Conservation (phyloP, 495 filamentous ascomycete genomes). For the Lepraria neglecta region DNA sequence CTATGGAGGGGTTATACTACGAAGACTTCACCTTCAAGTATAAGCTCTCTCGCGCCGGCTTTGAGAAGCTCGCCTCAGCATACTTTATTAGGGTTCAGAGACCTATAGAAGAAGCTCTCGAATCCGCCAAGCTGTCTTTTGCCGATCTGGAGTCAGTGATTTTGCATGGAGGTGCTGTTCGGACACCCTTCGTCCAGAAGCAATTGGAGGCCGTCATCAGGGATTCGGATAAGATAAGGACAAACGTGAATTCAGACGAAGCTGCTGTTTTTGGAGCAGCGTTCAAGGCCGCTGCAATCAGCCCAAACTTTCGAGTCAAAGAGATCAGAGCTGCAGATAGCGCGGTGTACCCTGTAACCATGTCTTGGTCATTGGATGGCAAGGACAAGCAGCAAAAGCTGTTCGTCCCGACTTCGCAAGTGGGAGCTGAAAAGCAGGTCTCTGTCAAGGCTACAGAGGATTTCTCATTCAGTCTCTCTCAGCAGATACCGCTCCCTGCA, state of each 20-base stretch:
- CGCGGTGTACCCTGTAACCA: constrained; percentile 62
- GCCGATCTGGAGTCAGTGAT: constrained; percentile 83
- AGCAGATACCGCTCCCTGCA: constrained; percentile 49
- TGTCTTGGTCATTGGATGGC: constrained; percentile 57
- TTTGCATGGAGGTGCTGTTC: constrained; percentile 81
- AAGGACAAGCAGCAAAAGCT: constrained; percentile 67
- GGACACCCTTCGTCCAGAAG: constrained; percentile 92
- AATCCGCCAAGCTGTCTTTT: constrained; percentile 62
- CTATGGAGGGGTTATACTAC: constrained; percentile 76
- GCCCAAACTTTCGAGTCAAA: constrained; percentile 93
- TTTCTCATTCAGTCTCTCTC: constrained; percentile 73
- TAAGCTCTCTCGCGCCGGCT: constrained; percentile 73
- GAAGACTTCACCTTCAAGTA: constrained; percentile 91
- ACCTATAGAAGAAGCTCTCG: constrained; percentile 69
- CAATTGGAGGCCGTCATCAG: constrained; percentile 72
- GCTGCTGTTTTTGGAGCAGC: constrained; percentile 94
- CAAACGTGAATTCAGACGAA: constrained; percentile 96
- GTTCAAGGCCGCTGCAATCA: constrained; percentile 86
- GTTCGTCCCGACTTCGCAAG: constrained; percentile 69
- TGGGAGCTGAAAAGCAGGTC: constrained; percentile 80
- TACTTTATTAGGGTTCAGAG: constrained; percentile 60
- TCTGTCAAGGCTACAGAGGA: constrained; percentile 80
- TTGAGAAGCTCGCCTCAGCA: constrained; percentile 71
- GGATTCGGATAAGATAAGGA: constrained; percentile 68
- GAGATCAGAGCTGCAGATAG: constrained; percentile 78